Evolutionary conservation across 164 flowering plant genomes (phyloP).

Genomic region (Nymphaea thermarum): DNA sequence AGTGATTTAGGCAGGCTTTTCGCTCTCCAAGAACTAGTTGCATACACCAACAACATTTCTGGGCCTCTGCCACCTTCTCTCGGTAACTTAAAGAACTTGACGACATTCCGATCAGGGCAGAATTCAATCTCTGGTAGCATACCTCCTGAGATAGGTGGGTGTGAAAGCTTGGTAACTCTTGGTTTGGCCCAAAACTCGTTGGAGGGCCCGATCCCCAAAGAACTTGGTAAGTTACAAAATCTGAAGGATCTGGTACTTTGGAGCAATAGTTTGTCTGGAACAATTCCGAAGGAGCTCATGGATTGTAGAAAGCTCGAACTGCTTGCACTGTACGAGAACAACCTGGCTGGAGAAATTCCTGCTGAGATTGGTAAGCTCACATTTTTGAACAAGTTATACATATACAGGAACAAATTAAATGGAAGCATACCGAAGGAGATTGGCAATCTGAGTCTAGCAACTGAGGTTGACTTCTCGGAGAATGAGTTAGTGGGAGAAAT

Average conservation of each 20-base stretch:
- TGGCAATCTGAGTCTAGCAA: conserved; percentile 44
- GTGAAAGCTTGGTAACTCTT: conserved; percentile 32
- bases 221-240: conserved; percentile 41
- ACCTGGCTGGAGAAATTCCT: conserved; percentile 50
- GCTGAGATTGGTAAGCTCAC: conserved; percentile 41
- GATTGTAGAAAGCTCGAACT: conserved; percentile 42
- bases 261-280: conserved; percentile 49
- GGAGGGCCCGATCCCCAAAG: conserved; percentile 47
- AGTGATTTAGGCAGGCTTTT: conserved; percentile 47
- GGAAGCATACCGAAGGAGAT: conserved; percentile 62
- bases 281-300: conserved; percentile 50
- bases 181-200: conserved; percentile 62
- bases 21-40: conserved; percentile 40
- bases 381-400: conserved; percentile 32
- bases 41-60: conserved; percentile 49
- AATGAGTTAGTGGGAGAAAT: conserved; percentile 48
- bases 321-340: conserved; percentile 53
- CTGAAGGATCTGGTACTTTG: conserved; percentile 44
- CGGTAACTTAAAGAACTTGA: conserved; percentile 43
- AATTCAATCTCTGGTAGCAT: conserved; percentile 52
- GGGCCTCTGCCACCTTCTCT: conserved; percentile 55
- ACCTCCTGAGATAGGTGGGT: conserved; percentile 48
- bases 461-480: conserved; percentile 70
- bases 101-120: conserved; percentile 52
- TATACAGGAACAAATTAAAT: conserved; percentile 49